Evolutionary conservation across 2,329 filamentous ascomycete species (phyloP), one percentile per base, ranked within the genome.

Genomic region (Penicillium brevicompactum): DNA sequence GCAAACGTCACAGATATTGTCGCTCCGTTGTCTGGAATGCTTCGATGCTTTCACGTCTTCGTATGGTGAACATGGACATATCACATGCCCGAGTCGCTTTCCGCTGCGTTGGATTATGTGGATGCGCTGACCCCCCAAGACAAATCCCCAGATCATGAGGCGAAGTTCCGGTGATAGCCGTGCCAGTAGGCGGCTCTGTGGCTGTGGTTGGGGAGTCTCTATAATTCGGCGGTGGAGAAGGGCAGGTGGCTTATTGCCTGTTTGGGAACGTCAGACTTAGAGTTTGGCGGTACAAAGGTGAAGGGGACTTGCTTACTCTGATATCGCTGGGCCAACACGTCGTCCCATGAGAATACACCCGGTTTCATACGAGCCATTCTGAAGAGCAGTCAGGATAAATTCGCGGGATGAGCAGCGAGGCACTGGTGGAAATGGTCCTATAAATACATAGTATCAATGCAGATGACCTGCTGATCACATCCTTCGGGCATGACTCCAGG

Each of bases 291-390:
- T 24, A 14, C 2, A 8, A 13, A 30, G 14, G 11, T 4, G 9
- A 24, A 7, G 10, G 9, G 18, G 31, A 6, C 18, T 18, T 68
- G n/a, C 69, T 61, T 48, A 75, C 73, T 73, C 53, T 73, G 70
- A 58, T 74, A 75, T 54, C 72, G 70, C 48, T 75, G 72, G 27
- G 70, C 67, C 40, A 75, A 59, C 10, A 75, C 72, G 65, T 75
- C 73, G 58, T 75, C 72, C 72, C 73, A 75, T 6, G 71, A 74
- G 57, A 75, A 74, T 2, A 74, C 67, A 0, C 73, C 73, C 38
- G 67, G 65, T 51, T 70, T 74, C 38, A 67, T 67, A 48, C 67
- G 68, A 16, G 70, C 65, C 73, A 75, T 74, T 54, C 41, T 46
- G 16, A 11, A 34, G n/a, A n/a, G n/a, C n/a, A 37, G 34, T 24